phyloP scores from a whole-genome alignment of 2,329 filamentous ascomycete species.

The Aspergillus sp. region DNA sequence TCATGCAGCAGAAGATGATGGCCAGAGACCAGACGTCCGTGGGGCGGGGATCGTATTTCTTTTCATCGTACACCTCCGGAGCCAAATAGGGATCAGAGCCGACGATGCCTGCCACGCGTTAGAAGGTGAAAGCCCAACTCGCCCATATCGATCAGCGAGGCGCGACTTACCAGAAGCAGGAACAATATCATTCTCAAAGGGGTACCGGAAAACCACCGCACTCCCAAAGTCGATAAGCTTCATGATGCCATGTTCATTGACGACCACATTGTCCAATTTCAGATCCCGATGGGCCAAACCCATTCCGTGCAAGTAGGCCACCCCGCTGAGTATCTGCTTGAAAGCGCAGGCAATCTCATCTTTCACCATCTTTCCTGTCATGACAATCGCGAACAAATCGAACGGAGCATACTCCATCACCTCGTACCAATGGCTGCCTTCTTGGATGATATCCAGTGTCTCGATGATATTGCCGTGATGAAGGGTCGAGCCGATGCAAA shows the following conservation, averaged over 20 bases:
- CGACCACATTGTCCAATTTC: constrained; percentile 96
- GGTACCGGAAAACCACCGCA: constrained; percentile 94
- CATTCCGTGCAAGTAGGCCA: constrained; percentile 92
- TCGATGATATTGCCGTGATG: constrained; percentile 99
- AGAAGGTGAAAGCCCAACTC: constrained; percentile 7
- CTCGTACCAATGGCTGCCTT: constrained; percentile 93
- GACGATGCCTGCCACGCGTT: constrained; percentile 61
- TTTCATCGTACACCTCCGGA: constrained; percentile 91
- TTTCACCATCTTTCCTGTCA: constrained; percentile 95
- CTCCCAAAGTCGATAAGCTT: constrained; percentile 99
- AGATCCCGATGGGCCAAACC: constrained; percentile 91
- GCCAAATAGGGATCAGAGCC: constrained; percentile 94
- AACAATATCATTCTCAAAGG: constrained; percentile 87
- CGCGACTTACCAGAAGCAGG: constrained; percentile 70
- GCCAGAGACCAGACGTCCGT: constrained; percentile 98
- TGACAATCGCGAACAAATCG: constrained; percentile 96
- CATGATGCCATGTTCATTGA: constrained; percentile 96
- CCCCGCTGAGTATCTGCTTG: constrained; percentile 89
- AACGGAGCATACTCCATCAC: constrained; percentile 99
- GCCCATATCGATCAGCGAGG: background rate
- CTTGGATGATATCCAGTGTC: constrained; percentile 92
- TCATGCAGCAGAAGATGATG: constrained; percentile 99
- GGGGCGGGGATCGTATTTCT: constrained; percentile 89
- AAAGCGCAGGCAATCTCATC: constrained; percentile 91
- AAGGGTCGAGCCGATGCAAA: constrained; percentile 94